Conservation (phyloP, 805 yeast species). For the Cyberlindnera euphorbiiphila region DNA sequence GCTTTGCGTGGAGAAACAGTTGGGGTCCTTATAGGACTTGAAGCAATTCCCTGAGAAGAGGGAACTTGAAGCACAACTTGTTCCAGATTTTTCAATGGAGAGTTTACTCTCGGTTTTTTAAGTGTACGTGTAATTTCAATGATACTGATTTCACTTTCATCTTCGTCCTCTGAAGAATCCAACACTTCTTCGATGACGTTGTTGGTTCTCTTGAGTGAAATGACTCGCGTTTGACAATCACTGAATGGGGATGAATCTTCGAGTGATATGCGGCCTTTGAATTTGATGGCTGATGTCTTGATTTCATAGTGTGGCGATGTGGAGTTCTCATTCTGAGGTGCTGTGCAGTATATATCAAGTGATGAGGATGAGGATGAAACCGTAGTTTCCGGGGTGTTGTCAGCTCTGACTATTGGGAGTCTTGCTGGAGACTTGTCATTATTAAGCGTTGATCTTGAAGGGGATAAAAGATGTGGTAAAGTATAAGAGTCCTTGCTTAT, state of each 20-base stretch:
- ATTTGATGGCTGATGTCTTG: constrained; percentile 16
- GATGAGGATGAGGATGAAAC: constrained; percentile 5
- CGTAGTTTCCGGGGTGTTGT: background rate
- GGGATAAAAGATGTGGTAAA: constrained; percentile 18
- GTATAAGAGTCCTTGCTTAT: constrained; percentile 20
- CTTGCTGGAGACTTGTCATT: background rate
- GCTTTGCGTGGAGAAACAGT: no score
- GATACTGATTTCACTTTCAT: constrained; percentile 23
- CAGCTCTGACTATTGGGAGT: background rate
- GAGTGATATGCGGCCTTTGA: constrained; percentile 15
- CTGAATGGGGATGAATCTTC: constrained; percentile 15
- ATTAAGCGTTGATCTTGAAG: constrained; percentile 6
- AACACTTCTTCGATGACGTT: constrained; percentile 11
- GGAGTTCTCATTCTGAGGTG: constrained; percentile 7
- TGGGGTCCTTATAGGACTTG: background rate
- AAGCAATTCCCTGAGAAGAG: no score
- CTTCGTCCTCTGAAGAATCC: constrained; percentile 26
- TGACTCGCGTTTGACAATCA: constrained; percentile 13
- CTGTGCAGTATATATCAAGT: constrained; percentile 16
- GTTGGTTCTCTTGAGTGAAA: constrained; percentile 18
- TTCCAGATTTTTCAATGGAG: constrained; percentile 16
- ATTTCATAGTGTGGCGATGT: constrained; percentile 8
- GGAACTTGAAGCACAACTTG: constrained; percentile 16
- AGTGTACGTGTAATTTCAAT: constrained; percentile 27
- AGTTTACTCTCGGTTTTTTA: constrained; percentile 14